Base-by-base conservation (phyloP, 305 asterid genomes). In the Andrographis paniculata region DNA sequence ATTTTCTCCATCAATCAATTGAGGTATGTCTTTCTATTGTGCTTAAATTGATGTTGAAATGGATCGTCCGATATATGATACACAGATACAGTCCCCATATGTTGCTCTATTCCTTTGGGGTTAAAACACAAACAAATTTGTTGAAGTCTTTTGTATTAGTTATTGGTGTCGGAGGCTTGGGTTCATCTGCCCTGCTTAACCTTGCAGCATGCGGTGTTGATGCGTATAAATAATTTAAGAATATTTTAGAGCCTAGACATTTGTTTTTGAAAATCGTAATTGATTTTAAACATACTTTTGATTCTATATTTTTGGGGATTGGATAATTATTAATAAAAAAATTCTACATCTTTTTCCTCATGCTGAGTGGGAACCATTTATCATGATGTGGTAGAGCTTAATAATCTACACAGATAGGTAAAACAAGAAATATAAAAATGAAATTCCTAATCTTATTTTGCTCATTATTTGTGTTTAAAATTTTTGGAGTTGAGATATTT, bases 141-240 rank as follows among this genome's bases (percentile, higher is more conserved):
- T 58, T 86, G 76, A 86, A 80, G 57, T 74, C 88, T 17, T 82
- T 96, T 9, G 79, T 82, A 48, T 65, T 91, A 70, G 95, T 89
- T 50, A 76, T 89, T 59, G 98, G 98, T 62, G 98, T 96, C 45
- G 98, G 98, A 60, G 98, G 98, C 18, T 68, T 89, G 61, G 96
- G 98, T 30, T 75, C 98, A 7, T 96, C 96, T 20, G 95, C 94
- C 57, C 60, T 89, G 63, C 73, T 89, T 14, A 85, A 89, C 73
- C 91, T 89, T 17, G 88, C 95, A 13, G 98, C 98, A 13, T 86
- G 70, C 45, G 77, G 77, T 24, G 49, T 66, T 18, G 77, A 73
- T 71, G 38, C 20, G 63, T 36, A 19, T 20, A 12, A 4, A 17
- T 53, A 17, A 11, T 33, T 33, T 33, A 33, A 7, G 53, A 31